phyloP scores from a whole-genome alignment of 2,329 filamentous ascomycete genomes.

The Curvularia sp. region DNA sequence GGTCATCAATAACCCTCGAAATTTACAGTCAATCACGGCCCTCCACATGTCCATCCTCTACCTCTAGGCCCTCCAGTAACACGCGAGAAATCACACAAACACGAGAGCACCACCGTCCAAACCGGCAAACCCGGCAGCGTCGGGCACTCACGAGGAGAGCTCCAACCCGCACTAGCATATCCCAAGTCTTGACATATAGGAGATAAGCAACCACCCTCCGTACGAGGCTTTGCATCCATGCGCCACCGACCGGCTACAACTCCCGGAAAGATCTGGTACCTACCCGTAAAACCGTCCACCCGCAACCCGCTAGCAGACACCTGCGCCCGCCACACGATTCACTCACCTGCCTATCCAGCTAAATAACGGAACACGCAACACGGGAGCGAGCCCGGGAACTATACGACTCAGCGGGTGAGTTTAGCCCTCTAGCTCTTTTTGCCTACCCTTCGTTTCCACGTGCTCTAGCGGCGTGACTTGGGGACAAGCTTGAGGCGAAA shows the following conservation, averaged over 20 bases:
- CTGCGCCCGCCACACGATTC: too few relatives aligned
- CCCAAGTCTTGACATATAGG: too few relatives aligned
- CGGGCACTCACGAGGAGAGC: conserved; percentile 8
- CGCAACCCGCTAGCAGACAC: too few relatives aligned
- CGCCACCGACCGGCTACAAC: conserved; percentile 25
- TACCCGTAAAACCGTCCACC: too few relatives aligned
- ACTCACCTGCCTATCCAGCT: too few relatives aligned
- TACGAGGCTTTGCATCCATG: conserved; percentile 3
- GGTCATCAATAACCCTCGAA: background rate
- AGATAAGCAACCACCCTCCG: too few relatives aligned
- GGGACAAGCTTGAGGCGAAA: too few relatives aligned
- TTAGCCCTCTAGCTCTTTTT: too few relatives aligned
- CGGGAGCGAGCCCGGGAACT: background rate
- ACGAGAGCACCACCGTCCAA: background rate
- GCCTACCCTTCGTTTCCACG: too few relatives aligned
- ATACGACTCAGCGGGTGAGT: too few relatives aligned
- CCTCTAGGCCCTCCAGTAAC: background rate
- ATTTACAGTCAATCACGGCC: background rate
- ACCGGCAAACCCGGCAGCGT: background rate
- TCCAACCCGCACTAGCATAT: conserved; percentile 15
- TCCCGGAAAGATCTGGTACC: too few relatives aligned
- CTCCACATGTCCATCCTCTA: background rate
- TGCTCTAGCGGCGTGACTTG: too few relatives aligned
- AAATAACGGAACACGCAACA: conserved; percentile 6
- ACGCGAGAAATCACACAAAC: background rate